Evolutionary conservation across 1,139 yeast genomes (phyloP).

Genomic region (Magnusiomyces tetraspermus): DNA sequence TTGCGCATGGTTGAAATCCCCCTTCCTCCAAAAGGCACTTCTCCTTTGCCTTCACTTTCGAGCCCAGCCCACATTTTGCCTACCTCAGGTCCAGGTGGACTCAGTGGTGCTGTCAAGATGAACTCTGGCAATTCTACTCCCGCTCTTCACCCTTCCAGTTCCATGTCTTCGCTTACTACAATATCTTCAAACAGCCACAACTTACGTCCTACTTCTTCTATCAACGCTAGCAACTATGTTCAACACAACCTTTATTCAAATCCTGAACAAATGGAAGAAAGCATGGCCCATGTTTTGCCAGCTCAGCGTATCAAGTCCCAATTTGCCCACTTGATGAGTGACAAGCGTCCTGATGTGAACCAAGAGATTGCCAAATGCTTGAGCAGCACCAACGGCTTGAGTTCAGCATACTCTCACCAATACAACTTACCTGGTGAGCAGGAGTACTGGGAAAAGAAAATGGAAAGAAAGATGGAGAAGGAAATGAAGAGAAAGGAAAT

Average conservation of each 20-base stretch:
- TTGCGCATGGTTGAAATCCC: background rate
- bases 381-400: background rate
- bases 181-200: background rate
- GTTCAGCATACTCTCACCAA: background rate
- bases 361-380: slow-evolving; percentile 11
- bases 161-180: no score
- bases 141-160: no score
- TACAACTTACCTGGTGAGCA: background rate
- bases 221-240: background rate
- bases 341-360: slow-evolving; percentile 11
- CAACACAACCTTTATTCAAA: background rate
- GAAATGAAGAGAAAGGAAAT: background rate
- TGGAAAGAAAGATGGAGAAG: background rate
- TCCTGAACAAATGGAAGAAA: background rate
- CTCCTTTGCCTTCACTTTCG: background rate
- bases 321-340: slow-evolving; percentile 9
- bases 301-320: slow-evolving; percentile 8
- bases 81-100: background rate
- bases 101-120: background rate
- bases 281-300: slow-evolving; percentile 5
- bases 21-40: no score
- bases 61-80: background rate
- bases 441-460: background rate
- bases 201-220: background rate
- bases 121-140: background rate